Conservation (phyloP, 1,284 basidiomycete genomes). For the Ceratobasidium theobromae region DNA sequence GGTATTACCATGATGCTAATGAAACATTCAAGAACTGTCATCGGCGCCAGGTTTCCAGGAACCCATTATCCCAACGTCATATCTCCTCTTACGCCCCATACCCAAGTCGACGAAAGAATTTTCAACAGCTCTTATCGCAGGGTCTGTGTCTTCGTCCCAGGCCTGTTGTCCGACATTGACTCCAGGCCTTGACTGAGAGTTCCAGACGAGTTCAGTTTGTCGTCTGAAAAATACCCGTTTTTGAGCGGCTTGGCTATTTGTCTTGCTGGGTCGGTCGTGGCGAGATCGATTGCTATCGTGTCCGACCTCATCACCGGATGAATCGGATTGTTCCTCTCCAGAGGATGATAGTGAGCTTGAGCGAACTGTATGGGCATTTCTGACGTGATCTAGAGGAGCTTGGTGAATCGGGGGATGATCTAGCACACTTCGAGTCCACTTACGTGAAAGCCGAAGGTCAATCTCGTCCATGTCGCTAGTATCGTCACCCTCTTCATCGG, state of each 20-base stretch:
- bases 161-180: neutral
- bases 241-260: neutral
- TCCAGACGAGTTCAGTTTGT: slow-evolving; percentile 9
- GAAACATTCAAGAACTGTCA: neutral
- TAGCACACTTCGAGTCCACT: too few species aligned
- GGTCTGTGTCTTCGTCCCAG: slow-evolving; percentile 14
- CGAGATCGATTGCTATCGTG: neutral
- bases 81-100: slow-evolving; percentile 25
- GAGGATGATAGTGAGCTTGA: slow-evolving; percentile 34
- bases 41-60: slow-evolving; percentile 22
- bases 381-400: slow-evolving; percentile 20
- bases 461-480: slow-evolving; percentile 60
- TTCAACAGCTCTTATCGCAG: slow-evolving; percentile 1
- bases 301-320: slow-evolving; percentile 17
- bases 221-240: slow-evolving; percentile 26
- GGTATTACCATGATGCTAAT: neutral
- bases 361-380: slow-evolving; percentile 32
- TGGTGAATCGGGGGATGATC: too few species aligned
- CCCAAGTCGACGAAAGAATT: slow-evolving; percentile 18
- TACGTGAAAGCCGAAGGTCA: slow-evolving; percentile 21
- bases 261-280: neutral
- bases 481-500: slow-evolving; percentile 48
- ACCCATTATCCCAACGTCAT: slow-evolving; percentile 19
- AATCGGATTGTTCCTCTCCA: slow-evolving; percentile 33
- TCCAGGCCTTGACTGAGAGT: neutral